Conservation (phyloP, 139 green algal species). For the Auxenochlorella pyrenoidosa region DNA sequence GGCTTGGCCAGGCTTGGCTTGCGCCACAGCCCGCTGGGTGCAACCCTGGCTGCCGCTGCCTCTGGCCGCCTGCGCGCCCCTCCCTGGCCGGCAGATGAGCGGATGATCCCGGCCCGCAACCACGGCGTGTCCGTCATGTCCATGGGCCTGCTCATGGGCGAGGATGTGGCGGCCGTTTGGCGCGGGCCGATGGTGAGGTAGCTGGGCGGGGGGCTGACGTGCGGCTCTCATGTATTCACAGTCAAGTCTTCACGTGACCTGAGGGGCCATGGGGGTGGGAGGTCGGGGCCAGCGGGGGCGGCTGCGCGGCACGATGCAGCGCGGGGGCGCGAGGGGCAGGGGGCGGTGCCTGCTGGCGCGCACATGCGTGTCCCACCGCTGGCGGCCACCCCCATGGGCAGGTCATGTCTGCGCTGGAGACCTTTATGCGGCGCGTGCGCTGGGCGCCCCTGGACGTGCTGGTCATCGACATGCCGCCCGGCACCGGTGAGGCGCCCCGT, state of each 20-base stretch:
- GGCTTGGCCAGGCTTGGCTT: too few relatives aligned
- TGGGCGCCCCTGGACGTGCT: constrained; percentile 91
- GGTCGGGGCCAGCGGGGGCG: too few relatives aligned
- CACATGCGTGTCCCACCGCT: too few relatives aligned
- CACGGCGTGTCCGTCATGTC: constrained; percentile 85
- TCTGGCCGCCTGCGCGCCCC: background rate
- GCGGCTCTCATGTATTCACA: too few relatives aligned
- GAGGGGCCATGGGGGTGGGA: too few relatives aligned
- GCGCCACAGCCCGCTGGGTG: too few relatives aligned
- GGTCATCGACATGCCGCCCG: constrained; percentile 95
- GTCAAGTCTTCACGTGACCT: too few relatives aligned
- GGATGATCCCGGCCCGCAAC: constrained; percentile 76
- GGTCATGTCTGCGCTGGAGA: constrained; percentile 88
- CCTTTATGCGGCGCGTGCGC: constrained; percentile 78
- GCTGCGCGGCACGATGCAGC: too few relatives aligned
- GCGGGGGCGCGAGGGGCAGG: too few relatives aligned
- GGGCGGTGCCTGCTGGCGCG: too few relatives aligned
- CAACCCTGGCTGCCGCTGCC: too few relatives aligned
- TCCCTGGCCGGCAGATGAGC: constrained; percentile 19
- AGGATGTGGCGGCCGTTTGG: constrained; percentile 84
- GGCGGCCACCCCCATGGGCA: background rate
- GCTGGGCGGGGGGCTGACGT: background rate
- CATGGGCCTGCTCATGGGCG: constrained; percentile 91
- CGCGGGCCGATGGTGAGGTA: constrained; percentile 82
- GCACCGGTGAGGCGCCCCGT: constrained; percentile 70